Evolutionary conservation across 2,329 filamentous ascomycete species (phyloP).

Genomic region (Fusarium chuoi): DNA sequence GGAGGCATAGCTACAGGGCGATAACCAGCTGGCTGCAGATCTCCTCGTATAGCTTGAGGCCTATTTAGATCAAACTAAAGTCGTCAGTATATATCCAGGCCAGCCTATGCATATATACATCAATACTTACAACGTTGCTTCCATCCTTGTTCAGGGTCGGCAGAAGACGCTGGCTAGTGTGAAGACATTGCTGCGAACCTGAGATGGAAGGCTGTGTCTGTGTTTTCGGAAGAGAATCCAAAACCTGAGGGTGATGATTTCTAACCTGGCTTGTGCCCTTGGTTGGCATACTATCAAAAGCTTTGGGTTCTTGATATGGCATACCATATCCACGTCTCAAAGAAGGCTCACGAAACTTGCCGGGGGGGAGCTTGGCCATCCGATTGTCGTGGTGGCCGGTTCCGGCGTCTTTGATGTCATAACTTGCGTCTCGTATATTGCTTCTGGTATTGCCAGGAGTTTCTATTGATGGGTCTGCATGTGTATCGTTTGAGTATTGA

Average conservation of each 20-base stretch:
- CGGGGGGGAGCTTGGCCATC: not conserved
- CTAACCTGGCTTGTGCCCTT: not conserved
- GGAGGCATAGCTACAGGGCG: not conserved
- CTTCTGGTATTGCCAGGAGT: no score
- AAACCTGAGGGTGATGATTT: not conserved
- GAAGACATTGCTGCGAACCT: not conserved
- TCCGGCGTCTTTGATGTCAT: not conserved
- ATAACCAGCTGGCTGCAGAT: not conserved
- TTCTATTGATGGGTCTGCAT: not conserved
- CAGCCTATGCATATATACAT: no score
- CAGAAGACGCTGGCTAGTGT: no score
- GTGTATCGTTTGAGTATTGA: not conserved
- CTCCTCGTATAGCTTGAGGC: slow-evolving; percentile 11
- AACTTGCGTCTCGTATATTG: not conserved
- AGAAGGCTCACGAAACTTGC: slow-evolving; percentile 9
- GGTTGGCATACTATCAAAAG: not conserved
- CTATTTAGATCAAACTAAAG: slow-evolving; percentile 5
- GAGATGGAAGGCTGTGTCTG: not conserved
- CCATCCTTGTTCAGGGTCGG: not conserved
- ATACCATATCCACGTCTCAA: slow-evolving; percentile 19
- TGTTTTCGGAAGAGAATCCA: not conserved
- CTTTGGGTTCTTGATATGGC: not conserved
- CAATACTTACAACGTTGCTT: no score
- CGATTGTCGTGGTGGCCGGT: slow-evolving; percentile 22
- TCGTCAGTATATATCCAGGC: no score